phyloP scores from a whole-genome alignment of 176 grass and related monocot genomes.

The Poa pratensis region DNA sequence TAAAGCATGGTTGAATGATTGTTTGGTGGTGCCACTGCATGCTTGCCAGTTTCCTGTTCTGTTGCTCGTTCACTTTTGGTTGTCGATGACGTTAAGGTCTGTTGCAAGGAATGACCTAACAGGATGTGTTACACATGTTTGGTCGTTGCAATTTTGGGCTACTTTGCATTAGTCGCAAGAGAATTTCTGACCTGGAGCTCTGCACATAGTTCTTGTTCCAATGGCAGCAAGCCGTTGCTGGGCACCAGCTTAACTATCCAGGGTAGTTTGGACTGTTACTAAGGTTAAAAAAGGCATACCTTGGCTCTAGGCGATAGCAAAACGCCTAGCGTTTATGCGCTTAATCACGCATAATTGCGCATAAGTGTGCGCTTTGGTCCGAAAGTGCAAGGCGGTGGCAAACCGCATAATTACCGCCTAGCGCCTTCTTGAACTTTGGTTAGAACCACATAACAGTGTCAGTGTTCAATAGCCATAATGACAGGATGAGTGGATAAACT shows the following conservation, averaged over 20 bases:
- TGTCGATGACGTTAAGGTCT: background rate
- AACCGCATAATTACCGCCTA: no score
- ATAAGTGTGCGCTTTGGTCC: no score
- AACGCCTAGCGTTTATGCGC: no score
- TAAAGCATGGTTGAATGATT: slow-evolving; percentile 42
- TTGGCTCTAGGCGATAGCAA: no score
- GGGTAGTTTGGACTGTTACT: background rate
- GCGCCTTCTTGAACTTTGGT: no score
- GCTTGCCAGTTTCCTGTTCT: background rate
- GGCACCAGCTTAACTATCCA: background rate
- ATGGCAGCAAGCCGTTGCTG: background rate
- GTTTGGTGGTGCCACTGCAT: background rate
- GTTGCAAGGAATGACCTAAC: background rate
- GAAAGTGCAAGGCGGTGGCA: no score
- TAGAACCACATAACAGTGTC: background rate
- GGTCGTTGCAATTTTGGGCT: background rate
- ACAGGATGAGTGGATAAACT: background rate
- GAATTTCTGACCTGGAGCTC: background rate
- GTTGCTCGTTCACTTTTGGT: background rate
- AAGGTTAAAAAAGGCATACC: no score
- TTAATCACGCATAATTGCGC: no score
- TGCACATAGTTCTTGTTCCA: background rate
- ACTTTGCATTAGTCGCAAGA: background rate
- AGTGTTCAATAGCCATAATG: background rate
- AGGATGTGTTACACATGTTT: background rate